These are phyloP conservation scores for Isoetes taiwanensis DNA, from an alignment of 75 land plant genomes.

Conservation along the genomic window DNA sequence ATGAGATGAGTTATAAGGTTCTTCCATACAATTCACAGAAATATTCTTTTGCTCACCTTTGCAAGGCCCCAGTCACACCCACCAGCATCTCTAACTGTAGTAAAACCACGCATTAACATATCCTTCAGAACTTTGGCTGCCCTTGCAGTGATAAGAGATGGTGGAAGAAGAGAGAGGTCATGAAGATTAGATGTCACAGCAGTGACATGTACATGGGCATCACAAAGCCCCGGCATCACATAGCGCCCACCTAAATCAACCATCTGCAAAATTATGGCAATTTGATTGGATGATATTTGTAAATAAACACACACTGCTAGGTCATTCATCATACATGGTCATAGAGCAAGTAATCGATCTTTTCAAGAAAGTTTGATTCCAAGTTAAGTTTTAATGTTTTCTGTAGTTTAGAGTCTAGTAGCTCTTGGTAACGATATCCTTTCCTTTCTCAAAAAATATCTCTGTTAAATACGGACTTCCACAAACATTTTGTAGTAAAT, in stretches of 20 bases:
- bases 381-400: too few relatives aligned
- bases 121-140: slow-evolving; percentile 7
- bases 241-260: slow-evolving; percentile 15
- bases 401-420: too few relatives aligned
- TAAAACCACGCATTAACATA: slow-evolving; percentile 27
- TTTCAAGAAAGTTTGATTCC: too few relatives aligned
- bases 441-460: too few relatives aligned
- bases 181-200: slow-evolving; percentile 22
- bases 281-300: too few relatives aligned
- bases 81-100: slow-evolving; percentile 27
- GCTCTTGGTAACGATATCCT: too few relatives aligned
- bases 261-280: neutral
- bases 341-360: too few relatives aligned
- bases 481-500: too few relatives aligned
- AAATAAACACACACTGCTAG: too few relatives aligned
- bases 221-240: slow-evolving; percentile 25
- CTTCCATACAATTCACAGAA: neutral
- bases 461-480: too few relatives aligned
- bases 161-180: slow-evolving; percentile 14
- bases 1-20: neutral
- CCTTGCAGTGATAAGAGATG: slow-evolving; percentile 21
- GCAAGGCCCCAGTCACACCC: slow-evolving; percentile 34
- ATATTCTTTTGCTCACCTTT: slow-evolving; percentile 7
- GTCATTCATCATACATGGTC: too few relatives aligned
- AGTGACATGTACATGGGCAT: slow-evolving; percentile 30